phyloP scores from a whole-genome alignment of 306 rosid genomes.

The Benincasa hispida region DNA sequence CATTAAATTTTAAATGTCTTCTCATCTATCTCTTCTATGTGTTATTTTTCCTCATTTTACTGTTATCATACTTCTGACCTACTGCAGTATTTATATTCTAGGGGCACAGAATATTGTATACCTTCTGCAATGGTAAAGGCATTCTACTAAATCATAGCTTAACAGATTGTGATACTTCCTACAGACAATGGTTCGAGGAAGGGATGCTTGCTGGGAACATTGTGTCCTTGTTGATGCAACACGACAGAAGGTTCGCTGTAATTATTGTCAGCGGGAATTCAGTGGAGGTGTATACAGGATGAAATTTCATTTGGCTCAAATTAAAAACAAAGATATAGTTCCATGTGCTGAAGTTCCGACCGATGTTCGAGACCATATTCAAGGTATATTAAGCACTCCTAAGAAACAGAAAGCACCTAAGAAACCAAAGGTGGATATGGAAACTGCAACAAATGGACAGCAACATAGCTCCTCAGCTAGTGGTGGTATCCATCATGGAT shows the following conservation, averaged over 20 bases:
- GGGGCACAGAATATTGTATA: neutral
- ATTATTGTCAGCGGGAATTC: conserved; percentile 59
- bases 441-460: conserved; percentile 30
- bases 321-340: conserved; percentile 63
- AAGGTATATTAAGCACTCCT: conserved; percentile 41
- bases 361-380: conserved; percentile 50
- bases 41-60: neutral
- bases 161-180: conserved; percentile 11
- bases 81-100: neutral
- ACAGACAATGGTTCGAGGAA: conserved; percentile 59
- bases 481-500: conserved; percentile 42
- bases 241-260: conserved; percentile 58
- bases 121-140: neutral
- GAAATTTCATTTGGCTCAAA: conserved; percentile 81
- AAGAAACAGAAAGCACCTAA: conserved; percentile 49
- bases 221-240: conserved; percentile 54
- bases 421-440: conserved; percentile 35
- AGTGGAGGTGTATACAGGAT: conserved; percentile 75
- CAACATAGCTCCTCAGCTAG: conserved; percentile 53
- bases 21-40: neutral
- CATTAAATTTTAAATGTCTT: neutral
- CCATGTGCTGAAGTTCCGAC: conserved; percentile 56
- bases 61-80: neutral
- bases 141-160: neutral
- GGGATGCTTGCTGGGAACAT: conserved; percentile 78